Base-by-base conservation (phyloP, 352 stramenopile species). In the Pythium scleroteichum region DNA sequence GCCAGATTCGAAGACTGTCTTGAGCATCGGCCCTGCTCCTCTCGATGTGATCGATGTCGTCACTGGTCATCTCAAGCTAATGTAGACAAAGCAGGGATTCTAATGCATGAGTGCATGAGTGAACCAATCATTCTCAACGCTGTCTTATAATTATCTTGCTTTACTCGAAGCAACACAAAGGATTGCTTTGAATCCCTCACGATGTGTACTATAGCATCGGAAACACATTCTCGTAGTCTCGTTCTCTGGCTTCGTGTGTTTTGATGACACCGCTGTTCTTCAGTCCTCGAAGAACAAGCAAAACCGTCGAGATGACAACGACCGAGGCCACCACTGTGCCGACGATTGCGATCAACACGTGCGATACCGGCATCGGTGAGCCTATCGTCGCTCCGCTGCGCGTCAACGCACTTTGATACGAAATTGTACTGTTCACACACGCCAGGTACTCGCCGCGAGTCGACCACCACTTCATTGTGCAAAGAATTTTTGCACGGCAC, bases 31-130 rank as follows among this genome's bases (percentile, higher is more conserved):
- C 0, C 86, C 86, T 0, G 86, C 86, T 3, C 75, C 86, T 16
- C 66, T 92, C 23, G 71, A 79, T 23, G 79, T 64, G 26, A 78
- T 95, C 56, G 76, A 95, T 59, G 73, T 76, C 33, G 68, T 95
- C 56, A 92, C 82, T 3, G 79, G 79, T 27, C 86, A 92, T 65
- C 81, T 95, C 59, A 95, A 94, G 71, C 82, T 95, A 66, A 88
- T 94, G 82, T 95, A 64, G 81, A 38, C 12, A n/a, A 12, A 35
- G 16, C 2, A 42, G 24, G n/a, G 19, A 49, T 12, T 17, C 10
- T 40, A 33, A 27, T 17, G 1, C 39, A 33, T 22, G 39, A 45
- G 8, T 41, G 17, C 26, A 29, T 51, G 14, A 33, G 51, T 29
- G 12, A 44, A 44, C 38, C 13, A 8, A 44, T 44, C 38, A 44